phyloP scores from a whole-genome alignment of 2,329 filamentous ascomycete species.

The Paraphoma sp. region DNA sequence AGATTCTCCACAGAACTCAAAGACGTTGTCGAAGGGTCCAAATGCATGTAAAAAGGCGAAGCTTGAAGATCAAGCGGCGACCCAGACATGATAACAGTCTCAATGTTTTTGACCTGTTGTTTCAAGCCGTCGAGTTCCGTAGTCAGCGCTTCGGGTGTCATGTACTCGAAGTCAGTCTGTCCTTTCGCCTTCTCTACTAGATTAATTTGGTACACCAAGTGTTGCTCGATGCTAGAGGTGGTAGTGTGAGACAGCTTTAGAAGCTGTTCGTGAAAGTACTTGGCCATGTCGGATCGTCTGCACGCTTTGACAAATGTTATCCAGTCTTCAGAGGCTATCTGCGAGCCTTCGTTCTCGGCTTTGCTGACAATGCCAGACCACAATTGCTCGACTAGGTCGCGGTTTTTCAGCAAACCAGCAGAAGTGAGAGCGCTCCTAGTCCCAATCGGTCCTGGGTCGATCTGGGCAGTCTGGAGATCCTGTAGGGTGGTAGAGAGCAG shows the following conservation, averaged over 20 bases:
- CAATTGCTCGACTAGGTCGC: constrained; percentile 32
- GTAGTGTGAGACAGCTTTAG: constrained; percentile 32
- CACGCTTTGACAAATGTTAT: constrained; percentile 41
- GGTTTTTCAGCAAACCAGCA: constrained; percentile 34
- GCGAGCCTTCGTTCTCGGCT: constrained; percentile 27
- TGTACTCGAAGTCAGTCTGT: constrained; percentile 9
- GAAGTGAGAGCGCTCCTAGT: constrained; percentile 33
- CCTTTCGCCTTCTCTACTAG: background rate
- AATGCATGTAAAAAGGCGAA: constrained; percentile 46
- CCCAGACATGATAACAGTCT: constrained; percentile 40
- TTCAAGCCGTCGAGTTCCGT: constrained; percentile 28
- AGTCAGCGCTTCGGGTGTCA: constrained; percentile 22
- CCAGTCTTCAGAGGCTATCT: constrained; percentile 40
- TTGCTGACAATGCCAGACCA: constrained; percentile 35
- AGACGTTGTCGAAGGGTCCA: constrained; percentile 32
- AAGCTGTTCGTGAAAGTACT: constrained; percentile 37
- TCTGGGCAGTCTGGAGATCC: constrained; percentile 26
- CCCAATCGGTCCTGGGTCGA: constrained; percentile 29
- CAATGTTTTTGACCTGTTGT: constrained; percentile 33
- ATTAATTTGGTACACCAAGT: constrained; percentile 13
- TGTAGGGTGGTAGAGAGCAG: constrained; percentile 30
- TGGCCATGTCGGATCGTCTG: constrained; percentile 21
- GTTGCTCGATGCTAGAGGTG: constrained; percentile 12
- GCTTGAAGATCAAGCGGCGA: constrained; percentile 44
- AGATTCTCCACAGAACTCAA: constrained; percentile 37